A percentile compares a stretch with the other conserved stretches of the same genome.
phyloP scores from a whole-genome alignment of 371 early-diverging fungal species.

The Syncephalastrum contaminatum region DNA sequence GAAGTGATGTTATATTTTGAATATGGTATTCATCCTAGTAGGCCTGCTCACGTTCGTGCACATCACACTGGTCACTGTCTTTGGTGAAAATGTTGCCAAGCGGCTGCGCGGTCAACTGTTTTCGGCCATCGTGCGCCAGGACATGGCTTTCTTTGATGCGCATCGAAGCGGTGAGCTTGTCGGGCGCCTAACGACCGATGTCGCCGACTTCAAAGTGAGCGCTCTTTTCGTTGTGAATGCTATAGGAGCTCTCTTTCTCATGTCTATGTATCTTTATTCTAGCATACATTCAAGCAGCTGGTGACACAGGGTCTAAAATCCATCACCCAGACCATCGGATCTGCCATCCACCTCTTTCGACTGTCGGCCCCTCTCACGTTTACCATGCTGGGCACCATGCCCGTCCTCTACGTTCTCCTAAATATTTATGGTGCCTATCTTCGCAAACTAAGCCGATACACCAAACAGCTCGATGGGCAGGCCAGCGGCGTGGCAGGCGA shows the following conservation, averaged over 20 bases:
- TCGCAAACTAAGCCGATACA: constrained; percentile 54
- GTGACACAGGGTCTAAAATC: constrained; percentile 75
- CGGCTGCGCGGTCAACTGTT: constrained; percentile 60
- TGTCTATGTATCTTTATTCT: constrained; percentile 3
- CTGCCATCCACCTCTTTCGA: constrained; percentile 61
- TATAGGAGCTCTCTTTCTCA: background rate
- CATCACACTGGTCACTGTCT: constrained; percentile 67
- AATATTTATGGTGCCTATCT: constrained; percentile 75
- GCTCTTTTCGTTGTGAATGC: background rate
- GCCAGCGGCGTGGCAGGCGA: constrained; percentile 72
- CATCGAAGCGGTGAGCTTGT: constrained; percentile 67
- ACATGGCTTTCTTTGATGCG: constrained; percentile 73
- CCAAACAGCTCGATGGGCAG: constrained; percentile 53
- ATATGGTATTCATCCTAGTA: background rate
- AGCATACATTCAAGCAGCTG: constrained; percentile 70
- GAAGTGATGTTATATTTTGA: too few relatives aligned
- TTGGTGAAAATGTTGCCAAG: constrained; percentile 71
- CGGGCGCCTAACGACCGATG: constrained; percentile 66
- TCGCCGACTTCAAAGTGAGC: constrained; percentile 69
- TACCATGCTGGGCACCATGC: constrained; percentile 65
- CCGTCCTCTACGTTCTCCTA: constrained; percentile 62
- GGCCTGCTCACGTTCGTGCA: constrained; percentile 68
- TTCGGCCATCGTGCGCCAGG: constrained; percentile 59
- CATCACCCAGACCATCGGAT: constrained; percentile 67
- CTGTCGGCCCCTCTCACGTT: constrained; percentile 68